Base-by-base conservation (phyloP, 805 yeast species). In the Candida oleophila region DNA sequence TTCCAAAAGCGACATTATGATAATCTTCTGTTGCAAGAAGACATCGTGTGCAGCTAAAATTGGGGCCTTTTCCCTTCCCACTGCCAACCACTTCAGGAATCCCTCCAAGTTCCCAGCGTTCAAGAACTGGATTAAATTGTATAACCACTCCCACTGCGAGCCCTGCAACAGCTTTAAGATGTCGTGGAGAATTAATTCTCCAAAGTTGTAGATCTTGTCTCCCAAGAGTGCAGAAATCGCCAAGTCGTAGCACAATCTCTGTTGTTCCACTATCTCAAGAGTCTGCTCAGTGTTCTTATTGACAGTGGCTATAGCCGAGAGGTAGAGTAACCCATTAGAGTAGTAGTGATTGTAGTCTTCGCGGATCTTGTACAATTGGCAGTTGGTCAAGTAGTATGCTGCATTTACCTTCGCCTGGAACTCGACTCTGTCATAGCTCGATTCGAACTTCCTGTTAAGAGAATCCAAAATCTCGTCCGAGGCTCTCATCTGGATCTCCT, bases 181-280 rank as follows among this genome's bases (percentile, higher is more conserved):
- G 38, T 94, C 96, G 66, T 92, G 98, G 64, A 90, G 82, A 50
- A 94, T 77, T 52, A 94, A 78, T 69, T 94, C 99, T 43, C 98
- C 98, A 66, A 94, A 94, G 70, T 92, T 94, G 74, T 89, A 94
- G 56, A 92, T 88, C 59, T 81, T 83, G 61, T 90, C 96, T 42
- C 97, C 98, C 56, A 92, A 75, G 49, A 94, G 71, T 0, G 97
- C 98, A 28, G 96, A 83, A 40, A 89, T 75, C 49, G 92, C 78
- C 55, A 92, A 78, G 54, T 92, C 96, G 57, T 83, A 82, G 50
- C 75, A 69, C 44, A 72, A 57, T 1, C 89, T 87, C 46, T 73
- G 63, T 44, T 54, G 50, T 38, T 65, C 68, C 19, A 77, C 54
- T 43, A 77, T 62, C 21, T 55, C 46, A 19, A 70, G 77, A 16